phyloP scores from a whole-genome alignment of 75 land plant genomes.

The Sequoiadendron giganteum region DNA sequence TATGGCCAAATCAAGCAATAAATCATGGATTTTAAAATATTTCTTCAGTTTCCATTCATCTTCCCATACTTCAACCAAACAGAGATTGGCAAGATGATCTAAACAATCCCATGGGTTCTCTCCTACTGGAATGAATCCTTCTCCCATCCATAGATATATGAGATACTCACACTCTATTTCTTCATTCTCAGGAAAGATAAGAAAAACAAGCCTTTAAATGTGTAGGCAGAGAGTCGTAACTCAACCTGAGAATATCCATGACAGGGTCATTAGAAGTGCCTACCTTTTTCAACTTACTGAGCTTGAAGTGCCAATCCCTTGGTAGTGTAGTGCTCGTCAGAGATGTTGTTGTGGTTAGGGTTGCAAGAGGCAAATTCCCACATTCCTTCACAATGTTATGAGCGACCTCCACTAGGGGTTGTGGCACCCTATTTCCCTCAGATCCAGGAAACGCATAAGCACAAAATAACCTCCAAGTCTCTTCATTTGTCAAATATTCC shows the following conservation, averaged over 20 bases:
- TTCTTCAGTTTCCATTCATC: not conserved
- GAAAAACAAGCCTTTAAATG: slow-evolving; percentile 9
- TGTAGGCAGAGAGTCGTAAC: not conserved
- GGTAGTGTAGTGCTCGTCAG: not conserved
- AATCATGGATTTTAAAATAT: not conserved
- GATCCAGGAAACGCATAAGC: not conserved
- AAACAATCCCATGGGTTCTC: not conserved
- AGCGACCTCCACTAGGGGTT: not conserved
- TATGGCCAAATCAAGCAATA: not conserved
- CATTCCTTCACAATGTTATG: slow-evolving; percentile 9
- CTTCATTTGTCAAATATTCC: not conserved
- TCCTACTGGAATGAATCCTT: slow-evolving; percentile 2
- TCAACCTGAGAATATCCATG: slow-evolving; percentile 2
- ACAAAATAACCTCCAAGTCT: slow-evolving; percentile 14
- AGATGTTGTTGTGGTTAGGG: not conserved
- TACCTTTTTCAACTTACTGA: not conserved
- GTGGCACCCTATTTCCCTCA: too few relatives aligned
- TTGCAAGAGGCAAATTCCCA: not conserved
- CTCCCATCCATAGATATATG: slow-evolving; percentile 12
- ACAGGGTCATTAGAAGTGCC: not conserved
- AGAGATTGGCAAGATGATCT: not conserved
- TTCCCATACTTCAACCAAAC: not conserved
- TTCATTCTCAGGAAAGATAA: not conserved
- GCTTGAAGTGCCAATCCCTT: not conserved
- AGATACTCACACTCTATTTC: not conserved